phyloP scores from a whole-genome alignment of 495 filamentous ascomycete species.

The Trichocladium uniseriatum region DNA sequence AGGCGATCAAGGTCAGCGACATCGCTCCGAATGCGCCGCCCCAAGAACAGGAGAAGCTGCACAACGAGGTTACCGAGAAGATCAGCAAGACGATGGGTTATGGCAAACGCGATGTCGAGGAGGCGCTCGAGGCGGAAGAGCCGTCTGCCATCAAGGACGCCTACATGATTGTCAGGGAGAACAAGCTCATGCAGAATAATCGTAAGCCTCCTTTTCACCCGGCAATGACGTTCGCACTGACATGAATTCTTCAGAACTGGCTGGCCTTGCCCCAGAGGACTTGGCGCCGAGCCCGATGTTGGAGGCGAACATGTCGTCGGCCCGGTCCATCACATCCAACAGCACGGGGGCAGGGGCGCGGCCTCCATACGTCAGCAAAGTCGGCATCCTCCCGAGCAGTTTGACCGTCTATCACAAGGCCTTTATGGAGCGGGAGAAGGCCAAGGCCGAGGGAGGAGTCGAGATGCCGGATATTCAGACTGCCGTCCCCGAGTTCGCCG shows the following conservation, averaged over 20 bases:
- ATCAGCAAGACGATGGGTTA: conserved; percentile 97
- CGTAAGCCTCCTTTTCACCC: conserved; percentile 47
- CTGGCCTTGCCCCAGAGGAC: conserved; percentile 11
- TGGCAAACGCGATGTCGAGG: conserved; percentile 85
- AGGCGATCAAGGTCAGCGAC: conserved; percentile 71
- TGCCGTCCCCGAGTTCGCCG: conserved; percentile 40
- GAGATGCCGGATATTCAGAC: conserved; percentile 29
- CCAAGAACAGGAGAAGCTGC: conserved; percentile 76
- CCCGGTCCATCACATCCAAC: conserved; percentile 35
- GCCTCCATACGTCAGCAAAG: conserved; percentile 58
- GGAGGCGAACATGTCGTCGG: conserved; percentile 32
- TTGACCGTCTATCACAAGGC: conserved; percentile 82
- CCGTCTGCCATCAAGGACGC: conserved; percentile 98
- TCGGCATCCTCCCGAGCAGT: conserved; percentile 83
- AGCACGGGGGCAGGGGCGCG: conserved; percentile 38
- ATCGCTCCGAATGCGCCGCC: conserved; percentile 68
- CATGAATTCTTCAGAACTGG: conserved; percentile 8
- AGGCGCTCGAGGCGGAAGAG: conserved; percentile 81
- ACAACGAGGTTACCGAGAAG: conserved; percentile 85
- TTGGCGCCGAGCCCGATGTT: conserved; percentile 26
- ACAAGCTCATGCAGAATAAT: conserved; percentile 92
- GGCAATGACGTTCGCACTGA: not conserved
- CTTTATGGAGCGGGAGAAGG: conserved; percentile 66
- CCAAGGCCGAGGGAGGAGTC: conserved; percentile 31
- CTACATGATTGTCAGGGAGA: conserved; percentile 94